Base-by-base conservation (phyloP, 2,329 filamentous ascomycete genomes). In the Arthrinium puccinioides region DNA sequence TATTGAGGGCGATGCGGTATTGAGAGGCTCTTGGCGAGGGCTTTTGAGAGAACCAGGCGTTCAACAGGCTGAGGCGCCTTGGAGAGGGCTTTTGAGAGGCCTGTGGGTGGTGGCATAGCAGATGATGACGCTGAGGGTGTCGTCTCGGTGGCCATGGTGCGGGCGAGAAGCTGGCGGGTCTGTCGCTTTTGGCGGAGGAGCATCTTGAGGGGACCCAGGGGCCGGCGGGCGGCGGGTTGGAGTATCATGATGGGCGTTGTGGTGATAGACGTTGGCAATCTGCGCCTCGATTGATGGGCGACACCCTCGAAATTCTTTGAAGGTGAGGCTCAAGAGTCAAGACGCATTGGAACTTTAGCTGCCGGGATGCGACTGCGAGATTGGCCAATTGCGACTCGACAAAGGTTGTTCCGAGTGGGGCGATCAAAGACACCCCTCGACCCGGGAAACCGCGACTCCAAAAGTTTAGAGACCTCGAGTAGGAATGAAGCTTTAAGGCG, bases 201-300 rank as follows among this genome's bases (percentile, higher is more conserved):
- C 21, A 75, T 67, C 62, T 84, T 85, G 57, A 85, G 76, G 62
- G 78, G 82, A 69, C 77, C 76, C 55, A 85, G 62, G 44, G 84
- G 82, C 74, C n/a, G n/a, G 13, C 83, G 79, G 63, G 75, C 63
- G 54, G 72, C 54, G 42, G 72, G 62, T 47, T 75, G 68, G 48
- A 74, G 70, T 71, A 86, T 87, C 69, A 72, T 76, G 46, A 53
- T 63, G 52, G 43, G 32, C 30, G 33, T 14, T 19, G 33, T 18
- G 23, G 24, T 21, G 33, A 6, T 19, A 18, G 25, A 14, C 13
- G 10, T n/a, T 11, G 25, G 25, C 13, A 27, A 14, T 11, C 25
- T 11, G 25, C 25, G 25, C 13, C 25, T 27, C 25, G 25, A 14
- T 27, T 27, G 25, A 5, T 27, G 13, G 25, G 13, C 25, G 25